These are phyloP conservation scores for Pisolithus orientalis DNA, from an alignment of 768 basidiomycete species.

Conservation along the genomic window DNA sequence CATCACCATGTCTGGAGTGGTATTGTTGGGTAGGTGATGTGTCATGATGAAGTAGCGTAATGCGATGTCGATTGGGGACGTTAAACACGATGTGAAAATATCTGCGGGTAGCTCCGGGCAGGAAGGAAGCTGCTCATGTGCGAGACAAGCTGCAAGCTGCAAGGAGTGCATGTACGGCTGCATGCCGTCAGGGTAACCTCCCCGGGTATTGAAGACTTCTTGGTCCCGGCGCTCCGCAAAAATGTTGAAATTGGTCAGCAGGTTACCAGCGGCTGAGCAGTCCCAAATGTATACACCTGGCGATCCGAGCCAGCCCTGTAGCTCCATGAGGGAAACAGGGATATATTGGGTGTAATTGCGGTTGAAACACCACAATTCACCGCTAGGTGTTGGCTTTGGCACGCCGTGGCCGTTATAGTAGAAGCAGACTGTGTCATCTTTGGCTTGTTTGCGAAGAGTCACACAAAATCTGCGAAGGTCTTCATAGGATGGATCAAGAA, in stretches of 20 bases:
- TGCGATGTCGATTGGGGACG: constrained; percentile 97
- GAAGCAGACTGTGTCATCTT: constrained; percentile 90
- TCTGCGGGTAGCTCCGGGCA: constrained; percentile 97
- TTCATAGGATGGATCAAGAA: constrained; percentile 91
- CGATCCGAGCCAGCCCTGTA: constrained; percentile 90
- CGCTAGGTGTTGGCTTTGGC: constrained; percentile 90
- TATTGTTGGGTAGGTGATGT: constrained; percentile 74
- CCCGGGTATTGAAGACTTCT: constrained; percentile 51
- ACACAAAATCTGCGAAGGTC: constrained; percentile 86
- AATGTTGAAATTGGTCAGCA: constrained; percentile 81
- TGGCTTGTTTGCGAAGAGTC: constrained; percentile 77
- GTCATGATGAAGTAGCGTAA: constrained; percentile 91
- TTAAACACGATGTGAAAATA: constrained; percentile 94
- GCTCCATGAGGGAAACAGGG: constrained; percentile 88
- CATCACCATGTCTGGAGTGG: constrained; percentile 86
- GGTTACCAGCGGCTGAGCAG: constrained; percentile 94
- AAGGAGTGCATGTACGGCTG: constrained; percentile 82
- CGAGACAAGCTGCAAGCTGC: constrained; percentile 90
- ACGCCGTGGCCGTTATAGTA: constrained; percentile 99
- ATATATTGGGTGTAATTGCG: constrained; percentile 97
- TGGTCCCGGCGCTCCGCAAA: constrained; percentile 73
- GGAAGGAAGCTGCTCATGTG: constrained; percentile 87
- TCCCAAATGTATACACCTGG: constrained; percentile 99
- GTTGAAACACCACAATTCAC: constrained; percentile 99
- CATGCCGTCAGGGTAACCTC: constrained; percentile 51